Conservation (phyloP, 1,284 basidiomycete species). For the Ustilago cynodontis region DNA sequence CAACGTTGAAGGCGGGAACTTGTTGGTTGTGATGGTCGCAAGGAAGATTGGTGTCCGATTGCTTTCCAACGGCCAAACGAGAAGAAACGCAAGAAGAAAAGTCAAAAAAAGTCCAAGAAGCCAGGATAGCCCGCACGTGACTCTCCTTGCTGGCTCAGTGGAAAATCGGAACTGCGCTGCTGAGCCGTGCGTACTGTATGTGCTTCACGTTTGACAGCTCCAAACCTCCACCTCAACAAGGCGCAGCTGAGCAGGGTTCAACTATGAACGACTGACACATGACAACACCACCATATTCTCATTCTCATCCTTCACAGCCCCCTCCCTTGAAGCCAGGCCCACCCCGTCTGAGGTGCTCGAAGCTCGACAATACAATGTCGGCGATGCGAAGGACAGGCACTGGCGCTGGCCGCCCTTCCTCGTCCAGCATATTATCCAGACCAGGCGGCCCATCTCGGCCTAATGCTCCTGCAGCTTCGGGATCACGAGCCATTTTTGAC, state of each 20-base stretch:
- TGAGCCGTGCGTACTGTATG: neutral
- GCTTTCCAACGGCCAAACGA: neutral
- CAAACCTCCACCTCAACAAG: conserved; percentile 20
- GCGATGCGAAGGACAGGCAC: conserved; percentile 34
- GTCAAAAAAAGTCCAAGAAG: conserved; percentile 11
- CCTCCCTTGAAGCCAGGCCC: neutral
- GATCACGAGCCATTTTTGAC: conserved; percentile 52
- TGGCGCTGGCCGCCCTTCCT: conserved; percentile 23
- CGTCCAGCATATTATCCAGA: conserved; percentile 15
- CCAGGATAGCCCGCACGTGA: conserved; percentile 8
- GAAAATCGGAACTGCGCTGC: conserved; percentile 5
- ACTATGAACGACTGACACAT: neutral
- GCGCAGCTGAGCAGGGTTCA: conserved; percentile 16
- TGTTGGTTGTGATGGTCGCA: conserved; percentile 5
- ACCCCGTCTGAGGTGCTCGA: neutral
- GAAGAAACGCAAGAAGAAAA: conserved; percentile 13
- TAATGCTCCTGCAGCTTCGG: conserved; percentile 18
- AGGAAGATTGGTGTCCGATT: neutral
- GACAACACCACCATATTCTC: neutral
- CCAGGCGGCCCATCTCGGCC: conserved; percentile 45
- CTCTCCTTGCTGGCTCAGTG: neutral
- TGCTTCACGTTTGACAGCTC: neutral
- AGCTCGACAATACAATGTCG: conserved; percentile 22
- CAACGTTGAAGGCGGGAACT: neutral
- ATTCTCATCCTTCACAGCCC: neutral